These are phyloP conservation scores for Colletotrichum camelliae DNA, from an alignment of 2,329 filamentous ascomycete genomes.

Conservation along the genomic window DNA sequence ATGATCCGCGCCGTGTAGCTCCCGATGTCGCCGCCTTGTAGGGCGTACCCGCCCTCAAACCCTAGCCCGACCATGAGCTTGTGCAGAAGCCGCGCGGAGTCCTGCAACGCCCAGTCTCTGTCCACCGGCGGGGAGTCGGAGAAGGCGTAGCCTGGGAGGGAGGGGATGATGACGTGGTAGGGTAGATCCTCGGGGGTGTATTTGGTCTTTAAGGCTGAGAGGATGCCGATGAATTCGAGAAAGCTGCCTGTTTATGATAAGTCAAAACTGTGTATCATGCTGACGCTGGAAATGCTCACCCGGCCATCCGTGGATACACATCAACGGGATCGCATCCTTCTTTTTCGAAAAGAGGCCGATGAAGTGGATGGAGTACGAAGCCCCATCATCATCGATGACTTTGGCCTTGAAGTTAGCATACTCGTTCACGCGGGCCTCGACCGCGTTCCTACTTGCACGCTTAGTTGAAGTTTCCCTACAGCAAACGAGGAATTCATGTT, in stretches of 20 bases:
- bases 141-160: not conserved
- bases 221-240: not conserved
- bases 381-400: not conserved
- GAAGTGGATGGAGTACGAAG: not conserved
- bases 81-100: not conserved
- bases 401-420: not conserved
- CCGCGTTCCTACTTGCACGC: not conserved
- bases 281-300: no score
- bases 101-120: not conserved
- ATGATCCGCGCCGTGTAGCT: not conserved
- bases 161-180: not conserved
- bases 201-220: not conserved
- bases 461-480: not conserved
- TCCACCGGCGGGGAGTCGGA: not conserved
- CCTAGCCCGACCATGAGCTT: not conserved
- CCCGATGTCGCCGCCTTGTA: not conserved
- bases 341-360: not conserved
- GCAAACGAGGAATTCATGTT: not conserved
- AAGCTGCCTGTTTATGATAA: not conserved
- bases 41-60: not conserved
- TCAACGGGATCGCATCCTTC: not conserved
- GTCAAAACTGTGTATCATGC: no score
- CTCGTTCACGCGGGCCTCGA: not conserved
- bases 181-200: not conserved
- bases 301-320: not conserved